Evolutionary conservation across 108 stramenopile species (phyloP), one percentile per base, ranked within the genome.

Genomic region (Cyclotella atomus): DNA sequence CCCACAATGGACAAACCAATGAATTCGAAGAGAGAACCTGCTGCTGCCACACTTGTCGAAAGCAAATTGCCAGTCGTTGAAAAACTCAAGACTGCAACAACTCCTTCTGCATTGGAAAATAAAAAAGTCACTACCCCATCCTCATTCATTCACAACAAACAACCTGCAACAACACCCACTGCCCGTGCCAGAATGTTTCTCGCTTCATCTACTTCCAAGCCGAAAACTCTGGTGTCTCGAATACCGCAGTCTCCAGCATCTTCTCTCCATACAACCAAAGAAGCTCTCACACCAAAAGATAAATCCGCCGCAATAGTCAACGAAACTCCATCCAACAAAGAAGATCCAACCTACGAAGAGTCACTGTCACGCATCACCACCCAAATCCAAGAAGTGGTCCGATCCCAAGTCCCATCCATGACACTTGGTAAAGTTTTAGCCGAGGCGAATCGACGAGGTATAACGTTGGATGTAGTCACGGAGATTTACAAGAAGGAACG

Each of bases 401-500:
- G 55, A 50, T 77, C 63, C 16, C 59, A 54, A 27, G 64, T 71
- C 35, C 65, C 59, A n/a, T 55, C 71, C 0, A 3, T 68, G 28
- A 59, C 32, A 4, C 62, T 79, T 32, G 78, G 78, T 6, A 72
- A 66, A 67, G 66, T 79, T 62, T 60, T 73, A 23, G 43, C 70
- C 15, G 71, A 79, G 24, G 70, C 78, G 34, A 53, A 54, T 43
- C 71, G 46, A 44, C 65, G 70, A 36, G 78, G 78, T 5, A 49
- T 79, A 30, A 59, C 59, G 14, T 19, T 79, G 8, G 71, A 53
- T 43, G 44, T 66, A n/a, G 78, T 79, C 20, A 73, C 71, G 10
- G 67, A 73, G 46, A 53, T 79, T 20, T 65, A 64, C 43, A 79
- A 79, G 57, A 30, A 61, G 21, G 78, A 79, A 54, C 56, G 65